These are phyloP conservation scores for Rhodotorula sp. DNA, from an alignment of 1,284 basidiomycete species.

Conservation along the genomic window DNA sequence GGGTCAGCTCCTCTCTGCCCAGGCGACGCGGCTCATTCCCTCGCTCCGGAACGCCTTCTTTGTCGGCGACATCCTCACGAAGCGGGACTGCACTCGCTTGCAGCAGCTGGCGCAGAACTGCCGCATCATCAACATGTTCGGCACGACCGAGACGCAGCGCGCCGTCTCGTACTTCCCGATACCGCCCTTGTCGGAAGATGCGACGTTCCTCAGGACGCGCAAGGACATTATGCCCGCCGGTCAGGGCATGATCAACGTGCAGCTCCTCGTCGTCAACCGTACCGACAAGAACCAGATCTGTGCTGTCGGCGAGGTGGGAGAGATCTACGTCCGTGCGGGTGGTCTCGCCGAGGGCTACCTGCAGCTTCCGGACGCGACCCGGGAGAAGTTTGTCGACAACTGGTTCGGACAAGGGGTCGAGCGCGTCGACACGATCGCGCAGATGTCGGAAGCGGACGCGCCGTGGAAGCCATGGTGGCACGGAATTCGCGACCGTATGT, in stretches of 20 bases:
- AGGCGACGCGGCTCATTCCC: constrained; percentile 86
- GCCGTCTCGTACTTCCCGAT: constrained; percentile 98
- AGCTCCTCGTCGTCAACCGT: constrained; percentile 94
- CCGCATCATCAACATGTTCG: constrained; percentile 99
- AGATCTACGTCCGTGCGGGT: constrained; percentile 97
- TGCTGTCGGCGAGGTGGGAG: constrained; percentile 94
- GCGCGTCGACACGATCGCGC: constrained; percentile 67
- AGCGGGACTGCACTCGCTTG: constrained; percentile 93
- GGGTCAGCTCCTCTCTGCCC: constrained; percentile 97
- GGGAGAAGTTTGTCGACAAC: constrained; percentile 87
- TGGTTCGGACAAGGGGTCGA: constrained; percentile 72
- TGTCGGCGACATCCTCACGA: constrained; percentile 98
- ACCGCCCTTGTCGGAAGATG: constrained; percentile 77
- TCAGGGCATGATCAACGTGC: constrained; percentile 96
- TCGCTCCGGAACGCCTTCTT: constrained; percentile 91
- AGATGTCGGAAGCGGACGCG: constrained; percentile 56
- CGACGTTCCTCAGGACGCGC: constrained; percentile 87
- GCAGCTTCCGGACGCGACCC: constrained; percentile 71
- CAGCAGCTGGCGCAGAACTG: constrained; percentile 92
- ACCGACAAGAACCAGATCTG: constrained; percentile 85
- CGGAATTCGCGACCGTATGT: constrained; percentile 97
- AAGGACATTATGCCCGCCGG: constrained; percentile 99
- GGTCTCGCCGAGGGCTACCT: constrained; percentile 96
- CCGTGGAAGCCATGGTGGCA: constrained; percentile 81
- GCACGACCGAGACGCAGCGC: constrained; percentile 98